Base-by-base conservation (phyloP, 139 green algal genomes). In the Chlamydomonas schloesseri region DNA sequence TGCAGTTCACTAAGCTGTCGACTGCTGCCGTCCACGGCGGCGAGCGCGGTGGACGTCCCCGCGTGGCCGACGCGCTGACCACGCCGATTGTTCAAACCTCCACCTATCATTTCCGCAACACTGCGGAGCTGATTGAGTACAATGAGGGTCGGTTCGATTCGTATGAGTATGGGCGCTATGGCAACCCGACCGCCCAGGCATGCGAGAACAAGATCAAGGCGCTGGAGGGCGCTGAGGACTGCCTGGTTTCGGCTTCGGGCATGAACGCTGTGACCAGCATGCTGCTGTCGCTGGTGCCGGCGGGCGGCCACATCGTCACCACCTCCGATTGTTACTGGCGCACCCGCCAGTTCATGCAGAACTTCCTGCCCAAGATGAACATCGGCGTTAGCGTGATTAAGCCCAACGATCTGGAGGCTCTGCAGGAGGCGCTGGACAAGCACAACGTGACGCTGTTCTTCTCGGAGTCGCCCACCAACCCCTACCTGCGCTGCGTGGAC, bases 311-410 rank as follows among this genome's bases (percentile, higher is more conserved):
- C 94, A 99, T 99, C 84, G 94, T 99, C 15, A 99, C 98, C 50
- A 99, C 98, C 46, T 99, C 95, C n/a, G 98, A 99, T 91, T 99
- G 98, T 93, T 99, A 99, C 92, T 93, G 98, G 50, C 94, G 98
- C 64, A 99, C 98, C 18, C 95, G 98, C 24, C 60, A 93, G 73
- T 99, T 99, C 91, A 99, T 99, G 71, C 96, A 98, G 91, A 99
- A 96, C 29, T 92, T 99, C 65, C 91, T 99, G 86, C 98, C 97
- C 64, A 99, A 99, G 82, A 99, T 99, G 82, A 79, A 82, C 76
- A 82, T 89, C n/a, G 83, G 82, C 57, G 89, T 93, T n/a, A 98
- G 97, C 5, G 98, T 99, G 33, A 98, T 99, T 73, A 95, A 99
- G 83, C 98, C 98, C 0, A 86, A 95, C n/a, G 98, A 99, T 91